Evolutionary conservation across 2,329 filamentous ascomycete genomes (phyloP).

Genomic region (Pestalotiopsis fici): DNA sequence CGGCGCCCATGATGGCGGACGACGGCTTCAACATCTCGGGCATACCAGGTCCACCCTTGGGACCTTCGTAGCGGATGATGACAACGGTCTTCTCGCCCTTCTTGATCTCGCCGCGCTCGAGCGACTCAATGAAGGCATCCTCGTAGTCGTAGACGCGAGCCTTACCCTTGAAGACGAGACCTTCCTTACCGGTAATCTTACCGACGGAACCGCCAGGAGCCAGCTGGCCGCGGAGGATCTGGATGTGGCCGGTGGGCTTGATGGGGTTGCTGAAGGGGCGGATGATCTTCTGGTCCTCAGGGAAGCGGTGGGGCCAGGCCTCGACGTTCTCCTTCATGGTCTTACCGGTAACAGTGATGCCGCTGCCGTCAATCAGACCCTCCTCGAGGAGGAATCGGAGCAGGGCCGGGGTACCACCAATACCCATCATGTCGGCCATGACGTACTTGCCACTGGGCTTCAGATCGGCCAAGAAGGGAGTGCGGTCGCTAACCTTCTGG

Average conservation of each 20-base stretch:
- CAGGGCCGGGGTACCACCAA: conserved; percentile 53
- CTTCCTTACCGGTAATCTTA: conserved; percentile 94
- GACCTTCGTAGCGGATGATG: conserved; percentile 90
- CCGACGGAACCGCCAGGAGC: conserved; percentile 86
- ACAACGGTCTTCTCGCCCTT: conserved; percentile 87
- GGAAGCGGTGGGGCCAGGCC: conserved; percentile 71
- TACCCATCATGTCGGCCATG: conserved; percentile 54
- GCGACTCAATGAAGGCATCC: conserved; percentile 73
- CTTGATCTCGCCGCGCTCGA: conserved; percentile 77
- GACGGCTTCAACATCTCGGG: conserved; percentile 94
- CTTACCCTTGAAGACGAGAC: conserved; percentile 77
- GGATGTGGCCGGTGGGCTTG: conserved; percentile 84
- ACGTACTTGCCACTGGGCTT: conserved; percentile 54
- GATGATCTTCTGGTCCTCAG: conserved; percentile 79
- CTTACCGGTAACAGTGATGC: conserved; percentile 56
- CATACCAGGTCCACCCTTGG: conserved; percentile 92
- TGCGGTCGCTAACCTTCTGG: conserved; percentile 50
- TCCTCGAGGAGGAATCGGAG: conserved; percentile 53
- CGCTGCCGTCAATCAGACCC: conserved; percentile 70
- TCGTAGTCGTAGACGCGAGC: conserved; percentile 86
- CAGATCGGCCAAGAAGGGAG: conserved; percentile 57
- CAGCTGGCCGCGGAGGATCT: conserved; percentile 83
- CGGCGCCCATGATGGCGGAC: conserved; percentile 89
- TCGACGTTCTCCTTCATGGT: conserved; percentile 43
- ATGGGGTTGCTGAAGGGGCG: conserved; percentile 80